Conservation (phyloP, 208 protist species). For the Leishmania lainsoni region DNA sequence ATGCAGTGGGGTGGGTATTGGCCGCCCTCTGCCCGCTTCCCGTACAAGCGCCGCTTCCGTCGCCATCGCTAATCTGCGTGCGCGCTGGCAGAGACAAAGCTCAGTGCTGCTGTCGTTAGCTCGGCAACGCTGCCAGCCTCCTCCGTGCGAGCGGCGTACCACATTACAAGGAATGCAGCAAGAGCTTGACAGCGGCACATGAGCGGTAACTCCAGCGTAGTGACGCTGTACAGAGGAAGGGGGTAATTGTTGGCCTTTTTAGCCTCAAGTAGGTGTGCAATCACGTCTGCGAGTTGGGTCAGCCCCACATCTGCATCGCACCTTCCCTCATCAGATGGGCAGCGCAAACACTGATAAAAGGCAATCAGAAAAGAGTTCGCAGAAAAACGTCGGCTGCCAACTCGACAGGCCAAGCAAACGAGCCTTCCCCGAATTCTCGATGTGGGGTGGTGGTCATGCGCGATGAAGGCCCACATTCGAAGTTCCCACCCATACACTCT, state of each 20-base stretch:
- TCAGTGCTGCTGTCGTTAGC: background rate
- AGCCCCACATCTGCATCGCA: background rate
- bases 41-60: too few species aligned
- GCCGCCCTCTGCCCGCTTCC: too few species aligned
- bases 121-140: background rate
- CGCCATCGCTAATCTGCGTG: too few species aligned
- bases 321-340: too few species aligned
- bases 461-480: background rate
- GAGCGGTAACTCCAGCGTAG: background rate
- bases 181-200: background rate
- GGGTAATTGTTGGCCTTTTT: background rate
- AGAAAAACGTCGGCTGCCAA: too few species aligned
- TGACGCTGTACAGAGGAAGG: background rate
- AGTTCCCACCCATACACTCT: background rate
- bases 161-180: background rate
- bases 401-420: background rate
- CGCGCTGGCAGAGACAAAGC: background rate
- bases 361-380: background rate
- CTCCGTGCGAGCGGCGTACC: background rate
- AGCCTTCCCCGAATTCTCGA: background rate
- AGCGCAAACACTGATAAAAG: background rate
- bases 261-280: background rate
- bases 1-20: too few species aligned
- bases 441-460: background rate
- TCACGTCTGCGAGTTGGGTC: background rate